A percentile compares a stretch with the other conserved stretches of the same genome.
Evolutionary conservation across 1,284 basidiomycete species (phyloP).

Genomic region (Pseudozyma hubeiensis): DNA sequence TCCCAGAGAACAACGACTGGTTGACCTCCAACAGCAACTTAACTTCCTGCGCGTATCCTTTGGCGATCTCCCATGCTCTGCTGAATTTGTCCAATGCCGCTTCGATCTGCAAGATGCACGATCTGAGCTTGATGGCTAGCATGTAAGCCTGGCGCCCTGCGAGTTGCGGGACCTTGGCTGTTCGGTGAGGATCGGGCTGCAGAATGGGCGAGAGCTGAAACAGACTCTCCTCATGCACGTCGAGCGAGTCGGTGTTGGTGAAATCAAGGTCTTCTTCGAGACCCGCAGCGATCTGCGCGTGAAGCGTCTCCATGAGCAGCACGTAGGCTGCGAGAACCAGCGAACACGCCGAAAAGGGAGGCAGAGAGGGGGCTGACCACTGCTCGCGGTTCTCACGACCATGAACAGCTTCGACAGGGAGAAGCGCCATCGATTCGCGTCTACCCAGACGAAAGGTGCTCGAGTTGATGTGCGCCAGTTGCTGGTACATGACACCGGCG

Average conservation of each 20-base stretch:
- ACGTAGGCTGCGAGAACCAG: constrained; percentile 58
- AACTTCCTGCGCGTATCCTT: constrained; percentile 46
- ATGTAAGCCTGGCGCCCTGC: constrained; percentile 30
- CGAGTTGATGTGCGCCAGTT: constrained; percentile 43
- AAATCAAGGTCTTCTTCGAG: constrained; percentile 36
- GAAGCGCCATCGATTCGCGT: constrained; percentile 34
- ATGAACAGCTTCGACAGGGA: constrained; percentile 27
- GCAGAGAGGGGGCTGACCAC: constrained; percentile 51
- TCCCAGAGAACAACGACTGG: constrained; percentile 33
- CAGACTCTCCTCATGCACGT: constrained; percentile 22
- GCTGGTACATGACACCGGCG: constrained; percentile 51
- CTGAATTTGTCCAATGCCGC: constrained; percentile 41
- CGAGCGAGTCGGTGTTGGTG: constrained; percentile 17
- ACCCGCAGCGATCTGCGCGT: constrained; percentile 48
- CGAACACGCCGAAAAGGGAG: constrained; percentile 58
- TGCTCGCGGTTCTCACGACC: constrained; percentile 41
- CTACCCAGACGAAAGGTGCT: constrained; percentile 43
- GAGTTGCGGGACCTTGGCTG: constrained; percentile 19
- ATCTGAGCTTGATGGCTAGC: constrained; percentile 34
- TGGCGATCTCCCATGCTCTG: constrained; percentile 51
- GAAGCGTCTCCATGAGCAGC: constrained; percentile 57
- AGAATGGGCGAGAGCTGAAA: constrained; percentile 39
- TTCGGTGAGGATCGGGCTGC: constrained; percentile 31
- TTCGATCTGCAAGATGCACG: constrained; percentile 47
- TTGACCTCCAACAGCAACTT: constrained; percentile 46